Conservation (phyloP, 2,329 filamentous ascomycete genomes). For the Fusarium dlaminii region DNA sequence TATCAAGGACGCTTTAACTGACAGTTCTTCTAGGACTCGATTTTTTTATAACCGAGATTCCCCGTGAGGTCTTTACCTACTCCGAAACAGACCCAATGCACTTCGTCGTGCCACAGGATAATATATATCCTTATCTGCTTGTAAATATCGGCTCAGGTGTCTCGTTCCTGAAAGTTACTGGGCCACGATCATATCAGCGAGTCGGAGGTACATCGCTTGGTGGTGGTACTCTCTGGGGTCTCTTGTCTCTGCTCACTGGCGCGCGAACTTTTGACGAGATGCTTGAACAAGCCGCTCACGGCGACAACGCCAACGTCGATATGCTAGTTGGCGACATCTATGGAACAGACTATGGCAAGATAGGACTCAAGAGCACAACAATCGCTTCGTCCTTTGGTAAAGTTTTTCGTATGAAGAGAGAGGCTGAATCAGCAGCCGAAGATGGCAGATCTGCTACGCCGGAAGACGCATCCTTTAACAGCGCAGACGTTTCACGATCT, state of each 20-base stretch:
- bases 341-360: slow-evolving; percentile 94
- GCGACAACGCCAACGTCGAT: slow-evolving; percentile 93
- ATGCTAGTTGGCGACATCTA: slow-evolving; percentile 99
- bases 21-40: slow-evolving; percentile 73
- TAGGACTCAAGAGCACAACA: slow-evolving; percentile 92
- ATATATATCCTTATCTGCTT: slow-evolving; percentile 93
- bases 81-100: slow-evolving; percentile 90
- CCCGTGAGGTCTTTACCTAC: slow-evolving; percentile 96
- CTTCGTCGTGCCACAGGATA: slow-evolving; percentile 80
- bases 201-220: slow-evolving; percentile 95
- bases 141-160: slow-evolving; percentile 99
- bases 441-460: slow-evolving; percentile 70
- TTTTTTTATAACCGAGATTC: slow-evolving; percentile 99
- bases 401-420: slow-evolving; percentile 90
- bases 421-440: slow-evolving; percentile 82
- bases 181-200: slow-evolving; percentile 84
- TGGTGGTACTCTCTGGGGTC: slow-evolving; percentile 96
- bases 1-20: neutral
- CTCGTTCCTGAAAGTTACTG: slow-evolving; percentile 95
- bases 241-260: slow-evolving; percentile 91
- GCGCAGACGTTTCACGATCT: slow-evolving; percentile 88
- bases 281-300: slow-evolving; percentile 88
- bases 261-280: slow-evolving; percentile 97
- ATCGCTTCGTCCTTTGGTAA: slow-evolving; percentile 98
- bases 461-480: slow-evolving; percentile 65